A percentile compares a stretch with the other conserved stretches of the same genome.
Evolutionary conservation across 1,284 basidiomycete genomes (phyloP).

Genomic region (Tilletia walkeri): DNA sequence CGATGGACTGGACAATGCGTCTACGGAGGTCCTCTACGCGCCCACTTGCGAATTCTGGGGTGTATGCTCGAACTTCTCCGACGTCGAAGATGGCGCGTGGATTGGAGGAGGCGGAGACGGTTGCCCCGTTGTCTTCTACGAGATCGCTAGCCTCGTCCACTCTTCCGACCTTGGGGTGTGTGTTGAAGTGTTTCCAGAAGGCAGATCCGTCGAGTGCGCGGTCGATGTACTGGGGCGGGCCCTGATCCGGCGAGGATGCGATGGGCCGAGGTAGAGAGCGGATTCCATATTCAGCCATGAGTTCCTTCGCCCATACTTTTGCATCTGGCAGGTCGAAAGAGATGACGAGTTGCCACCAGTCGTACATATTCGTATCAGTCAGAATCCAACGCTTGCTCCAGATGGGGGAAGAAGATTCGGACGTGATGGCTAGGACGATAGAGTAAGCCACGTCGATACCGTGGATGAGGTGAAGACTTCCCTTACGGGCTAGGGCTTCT

Average conservation of each 20-base stretch:
- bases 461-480: conserved; percentile 44
- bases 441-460: conserved; percentile 42
- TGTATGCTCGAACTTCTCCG: background rate
- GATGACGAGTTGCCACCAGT: conserved; percentile 41
- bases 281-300: conserved; percentile 28
- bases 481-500: conserved; percentile 32
- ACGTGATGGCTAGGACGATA: conserved; percentile 28
- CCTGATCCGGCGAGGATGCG: conserved; percentile 25
- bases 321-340: conserved; percentile 18
- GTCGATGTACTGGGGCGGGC: conserved; percentile 32
- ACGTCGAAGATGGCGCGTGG: conserved; percentile 14
- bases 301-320: conserved; percentile 30
- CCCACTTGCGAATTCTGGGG: background rate
- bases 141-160: conserved; percentile 23
- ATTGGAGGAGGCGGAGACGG: background rate
- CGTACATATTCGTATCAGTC: conserved; percentile 35
- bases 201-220: conserved; percentile 34
- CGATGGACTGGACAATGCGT: conserved; percentile 5
- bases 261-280: conserved; percentile 31
- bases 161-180: conserved; percentile 23
- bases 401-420: conserved; percentile 25
- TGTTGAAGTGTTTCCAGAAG: conserved; percentile 34
- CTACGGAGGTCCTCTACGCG: conserved; percentile 6
- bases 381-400: conserved; percentile 44
- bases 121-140: background rate